Percentiles rank a stretch among this genome's conserved stretches.
These are phyloP conservation scores for Arabis hirsuta DNA, from an alignment of 345 rosid genomes.

Conservation along the genomic window DNA sequence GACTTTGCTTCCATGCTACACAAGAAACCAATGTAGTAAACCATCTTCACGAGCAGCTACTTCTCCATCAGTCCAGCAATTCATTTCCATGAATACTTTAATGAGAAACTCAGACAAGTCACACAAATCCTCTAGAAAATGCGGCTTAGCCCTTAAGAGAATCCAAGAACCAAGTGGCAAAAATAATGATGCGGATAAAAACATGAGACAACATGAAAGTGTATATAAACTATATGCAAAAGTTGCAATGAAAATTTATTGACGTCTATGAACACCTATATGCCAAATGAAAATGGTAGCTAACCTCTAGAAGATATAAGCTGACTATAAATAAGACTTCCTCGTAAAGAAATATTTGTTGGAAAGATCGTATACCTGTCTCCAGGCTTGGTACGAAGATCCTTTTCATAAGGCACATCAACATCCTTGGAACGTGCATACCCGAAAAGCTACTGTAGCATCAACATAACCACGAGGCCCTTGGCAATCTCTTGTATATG, in stretches of 20 bases:
- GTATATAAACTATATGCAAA: constrained; percentile 2
- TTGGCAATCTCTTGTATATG: constrained; percentile 25
- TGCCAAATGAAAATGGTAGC: constrained; percentile 24
- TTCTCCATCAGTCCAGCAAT: constrained; percentile 31
- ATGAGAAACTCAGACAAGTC: constrained; percentile 17
- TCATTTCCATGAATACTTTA: constrained; percentile 1
- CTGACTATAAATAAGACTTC: background rate
- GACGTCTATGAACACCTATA: constrained; percentile 27
- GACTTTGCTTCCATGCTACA: constrained; percentile 21
- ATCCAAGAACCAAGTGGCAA: constrained; percentile 15
- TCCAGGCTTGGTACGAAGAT: constrained; percentile 18
- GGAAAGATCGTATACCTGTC: constrained; percentile 40
- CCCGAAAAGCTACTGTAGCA: constrained; percentile 7
- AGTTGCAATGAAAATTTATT: background rate
- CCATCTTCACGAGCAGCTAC: constrained; percentile 28
- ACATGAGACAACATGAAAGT: constrained; percentile 7
- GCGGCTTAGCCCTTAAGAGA: background rate
- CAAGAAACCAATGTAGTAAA: constrained; percentile 26
- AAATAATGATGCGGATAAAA: background rate
- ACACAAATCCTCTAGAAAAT: constrained; percentile 11
- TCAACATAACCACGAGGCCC: constrained; percentile 23
- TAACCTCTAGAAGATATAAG: constrained; percentile 20
- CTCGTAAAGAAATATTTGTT: constrained; percentile 10
- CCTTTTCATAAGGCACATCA: constrained; percentile 21
- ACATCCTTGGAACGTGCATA: constrained; percentile 31